Conservation (phyloP, 768 basidiomycete genomes). For the Ramaria sp. region DNA sequence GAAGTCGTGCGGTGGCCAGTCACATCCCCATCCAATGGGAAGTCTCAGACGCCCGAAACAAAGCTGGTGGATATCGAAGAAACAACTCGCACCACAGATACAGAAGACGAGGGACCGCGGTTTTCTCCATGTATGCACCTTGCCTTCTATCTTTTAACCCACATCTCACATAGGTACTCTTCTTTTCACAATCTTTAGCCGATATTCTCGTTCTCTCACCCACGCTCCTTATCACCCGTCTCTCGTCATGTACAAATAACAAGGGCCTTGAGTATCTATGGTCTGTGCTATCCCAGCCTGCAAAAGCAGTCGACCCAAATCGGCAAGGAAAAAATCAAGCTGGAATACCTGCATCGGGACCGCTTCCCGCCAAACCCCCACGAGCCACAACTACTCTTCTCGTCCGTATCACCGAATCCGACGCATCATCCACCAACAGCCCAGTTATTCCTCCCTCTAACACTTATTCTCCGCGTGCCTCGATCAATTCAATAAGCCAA, state of each 20-base stretch:
- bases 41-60: no score
- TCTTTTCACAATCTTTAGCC: not conserved
- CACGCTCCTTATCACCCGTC: slow-evolving; percentile 1
- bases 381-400: not conserved
- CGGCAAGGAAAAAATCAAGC: not conserved
- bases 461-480: not conserved
- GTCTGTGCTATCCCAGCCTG: not conserved
- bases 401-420: not conserved
- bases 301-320: not conserved
- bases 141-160: not conserved
- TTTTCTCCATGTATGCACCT: not conserved
- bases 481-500: not conserved
- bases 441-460: not conserved
- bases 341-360: not conserved
- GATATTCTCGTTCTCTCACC: not conserved
- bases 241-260: slow-evolving; percentile 1
- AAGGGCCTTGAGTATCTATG: slow-evolving; percentile 1
- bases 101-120: not conserved
- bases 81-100: not conserved
- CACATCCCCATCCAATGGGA: not conserved
- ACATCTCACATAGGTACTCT: not conserved
- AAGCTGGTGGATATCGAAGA: slow-evolving; percentile 1
- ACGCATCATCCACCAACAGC: not conserved
- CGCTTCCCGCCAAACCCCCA: not conserved
- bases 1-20: not conserved